Evolutionary conservation across 768 basidiomycete species (phyloP).

Genomic region (Clitopilus hobsonii): DNA sequence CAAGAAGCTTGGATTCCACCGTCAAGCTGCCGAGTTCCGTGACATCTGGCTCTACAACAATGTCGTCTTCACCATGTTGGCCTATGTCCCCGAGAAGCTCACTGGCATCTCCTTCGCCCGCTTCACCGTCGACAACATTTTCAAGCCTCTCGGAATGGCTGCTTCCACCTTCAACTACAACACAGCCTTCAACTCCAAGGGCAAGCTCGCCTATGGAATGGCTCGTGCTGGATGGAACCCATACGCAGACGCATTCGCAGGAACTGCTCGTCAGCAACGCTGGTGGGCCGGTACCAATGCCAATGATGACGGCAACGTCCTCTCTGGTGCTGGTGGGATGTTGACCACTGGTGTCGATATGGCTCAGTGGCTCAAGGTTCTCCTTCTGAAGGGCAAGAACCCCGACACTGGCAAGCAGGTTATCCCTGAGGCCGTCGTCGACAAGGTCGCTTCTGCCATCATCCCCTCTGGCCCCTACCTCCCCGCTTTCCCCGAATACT

Average conservation of each 20-base stretch:
- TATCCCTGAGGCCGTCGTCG: conserved; percentile 18
- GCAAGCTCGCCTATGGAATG: conserved; percentile 20
- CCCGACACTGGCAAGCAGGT: conserved; percentile 16
- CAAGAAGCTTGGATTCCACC: conserved; percentile 12
- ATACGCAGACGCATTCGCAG: not conserved
- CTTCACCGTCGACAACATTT: conserved; percentile 22
- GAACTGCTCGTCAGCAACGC: conserved; percentile 16
- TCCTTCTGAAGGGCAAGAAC: conserved; percentile 20
- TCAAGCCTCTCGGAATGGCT: conserved; percentile 20
- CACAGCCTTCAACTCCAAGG: conserved; percentile 16
- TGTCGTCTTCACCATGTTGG: conserved; percentile 19
- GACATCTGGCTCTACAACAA: conserved; percentile 21
- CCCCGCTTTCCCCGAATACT: conserved; percentile 15
- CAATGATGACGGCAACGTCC: conserved; percentile 19
- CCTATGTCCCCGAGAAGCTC: conserved; percentile 16
- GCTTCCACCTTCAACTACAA: conserved; percentile 21
- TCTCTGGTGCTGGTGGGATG: conserved; percentile 24
- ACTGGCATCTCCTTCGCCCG: conserved; percentile 13
- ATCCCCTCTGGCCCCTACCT: conserved; percentile 6
- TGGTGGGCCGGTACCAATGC: conserved; percentile 13
- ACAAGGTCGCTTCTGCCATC: conserved; percentile 18
- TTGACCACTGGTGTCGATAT: conserved; percentile 22
- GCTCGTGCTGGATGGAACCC: conserved; percentile 1
- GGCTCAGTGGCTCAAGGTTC: conserved; percentile 23
- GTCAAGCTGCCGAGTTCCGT: conserved; percentile 20